phyloP scores from a whole-genome alignment of 2,329 filamentous ascomycete species.

The Knoxdaviesia capensis region DNA sequence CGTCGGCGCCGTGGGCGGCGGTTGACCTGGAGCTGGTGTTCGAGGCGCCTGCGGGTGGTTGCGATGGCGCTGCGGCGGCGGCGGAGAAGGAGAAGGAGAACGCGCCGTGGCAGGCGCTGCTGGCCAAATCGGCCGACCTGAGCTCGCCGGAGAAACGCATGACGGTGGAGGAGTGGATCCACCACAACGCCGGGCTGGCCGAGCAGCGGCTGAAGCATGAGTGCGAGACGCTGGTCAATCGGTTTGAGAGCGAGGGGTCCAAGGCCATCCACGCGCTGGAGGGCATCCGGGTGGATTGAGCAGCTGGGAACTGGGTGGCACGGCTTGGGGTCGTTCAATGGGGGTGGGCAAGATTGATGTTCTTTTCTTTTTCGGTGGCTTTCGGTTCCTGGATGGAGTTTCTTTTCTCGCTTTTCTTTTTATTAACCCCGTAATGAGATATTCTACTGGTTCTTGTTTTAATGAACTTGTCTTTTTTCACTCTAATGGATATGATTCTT shows the following conservation, averaged over 20 bases:
- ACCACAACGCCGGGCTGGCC: conserved; percentile 57
- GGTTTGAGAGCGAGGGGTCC: conserved; percentile 68
- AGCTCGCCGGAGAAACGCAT: conserved; percentile 65
- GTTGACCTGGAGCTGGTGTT: conserved; percentile 61
- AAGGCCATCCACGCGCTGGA: conserved; percentile 62
- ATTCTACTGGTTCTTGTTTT: no score
- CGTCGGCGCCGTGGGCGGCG: conserved; percentile 45
- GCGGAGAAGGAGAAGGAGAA: conserved; percentile 22
- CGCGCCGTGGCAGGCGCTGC: conserved; percentile 25
- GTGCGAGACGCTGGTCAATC: conserved; percentile 63
- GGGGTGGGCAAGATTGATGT: no score
- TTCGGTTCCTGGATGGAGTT: neutral
- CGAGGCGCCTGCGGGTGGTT: conserved; percentile 13
- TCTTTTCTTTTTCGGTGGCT: no score
- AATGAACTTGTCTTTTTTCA: no score
- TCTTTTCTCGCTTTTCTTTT: neutral
- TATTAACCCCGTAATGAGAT: neutral
- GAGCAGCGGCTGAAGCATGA: conserved; percentile 62
- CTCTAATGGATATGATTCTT: no score
- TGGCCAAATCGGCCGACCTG: conserved; percentile 38
- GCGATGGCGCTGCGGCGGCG: conserved; percentile 9
- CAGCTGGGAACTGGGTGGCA: conserved; percentile 30
- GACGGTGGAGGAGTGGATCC: conserved; percentile 88
- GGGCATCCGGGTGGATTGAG: conserved; percentile 15
- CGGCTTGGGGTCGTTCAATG: neutral